Conservation (phyloP, 129 eudicot species). For the Artemisia argyi region DNA sequence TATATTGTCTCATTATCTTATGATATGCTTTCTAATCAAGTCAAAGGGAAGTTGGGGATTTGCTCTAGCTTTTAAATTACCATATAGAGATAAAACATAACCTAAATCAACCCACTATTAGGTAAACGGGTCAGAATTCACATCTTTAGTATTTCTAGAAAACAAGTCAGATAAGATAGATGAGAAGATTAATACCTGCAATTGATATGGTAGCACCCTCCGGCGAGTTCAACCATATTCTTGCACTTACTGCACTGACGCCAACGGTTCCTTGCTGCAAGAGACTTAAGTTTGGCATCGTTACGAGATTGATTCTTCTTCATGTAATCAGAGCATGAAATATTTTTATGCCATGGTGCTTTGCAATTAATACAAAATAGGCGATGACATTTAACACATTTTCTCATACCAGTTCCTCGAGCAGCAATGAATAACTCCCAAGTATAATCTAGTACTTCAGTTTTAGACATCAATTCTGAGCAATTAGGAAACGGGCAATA, state of each 20-base stretch:
- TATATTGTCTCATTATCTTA: background rate
- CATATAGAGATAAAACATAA: no score
- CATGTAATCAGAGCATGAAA: slow-evolving; percentile 41
- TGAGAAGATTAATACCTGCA: slow-evolving; percentile 50
- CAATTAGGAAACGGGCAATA: slow-evolving; percentile 72
- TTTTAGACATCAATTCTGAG: slow-evolving; percentile 59
- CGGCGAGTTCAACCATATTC: slow-evolving; percentile 54
- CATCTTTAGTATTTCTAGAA: no score
- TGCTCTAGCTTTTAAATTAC: no score
- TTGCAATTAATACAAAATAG: slow-evolving; percentile 62
- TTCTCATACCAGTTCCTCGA: slow-evolving; percentile 25
- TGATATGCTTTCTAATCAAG: background rate
- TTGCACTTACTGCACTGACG: slow-evolving; percentile 56
- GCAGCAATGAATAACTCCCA: slow-evolving; percentile 11
- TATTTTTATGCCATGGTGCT: slow-evolving; percentile 65
- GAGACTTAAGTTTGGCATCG: slow-evolving; percentile 46
- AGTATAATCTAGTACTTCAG: slow-evolving; percentile 36
- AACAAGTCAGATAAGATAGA: background rate
- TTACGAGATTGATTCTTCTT: slow-evolving; percentile 25
- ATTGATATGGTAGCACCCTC: slow-evolving; percentile 65
- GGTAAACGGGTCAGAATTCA: no score
- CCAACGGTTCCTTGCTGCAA: slow-evolving; percentile 51
- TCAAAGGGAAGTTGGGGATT: no score
- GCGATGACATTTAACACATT: slow-evolving; percentile 46
- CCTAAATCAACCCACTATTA: no score